Evolutionary conservation across 805 yeast species (phyloP).

Genomic region (Sugiyamaella boreocaroliniensis): DNA sequence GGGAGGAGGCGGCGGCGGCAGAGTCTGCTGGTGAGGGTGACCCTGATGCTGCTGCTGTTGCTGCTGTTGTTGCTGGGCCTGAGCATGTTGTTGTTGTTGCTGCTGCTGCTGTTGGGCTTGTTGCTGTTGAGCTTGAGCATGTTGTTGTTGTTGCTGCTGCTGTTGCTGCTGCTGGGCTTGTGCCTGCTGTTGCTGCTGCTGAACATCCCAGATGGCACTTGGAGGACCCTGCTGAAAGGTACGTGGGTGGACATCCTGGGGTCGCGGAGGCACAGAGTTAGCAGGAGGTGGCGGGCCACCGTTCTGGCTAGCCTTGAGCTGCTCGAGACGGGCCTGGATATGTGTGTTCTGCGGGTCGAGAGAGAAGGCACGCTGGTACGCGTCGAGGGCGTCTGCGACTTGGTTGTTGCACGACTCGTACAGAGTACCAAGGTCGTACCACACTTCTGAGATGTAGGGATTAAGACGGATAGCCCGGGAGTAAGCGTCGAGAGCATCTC

Average conservation of each 20-base stretch:
- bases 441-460: constrained; percentile 93
- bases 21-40: constrained; percentile 13
- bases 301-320: constrained; percentile 39
- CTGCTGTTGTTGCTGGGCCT: constrained; percentile 10
- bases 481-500: constrained; percentile 96
- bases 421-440: constrained; percentile 96
- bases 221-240: constrained; percentile 54
- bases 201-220: constrained; percentile 35
- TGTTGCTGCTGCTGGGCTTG: constrained; percentile 20
- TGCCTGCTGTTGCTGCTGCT: constrained; percentile 20
- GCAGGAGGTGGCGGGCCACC: constrained; percentile 15
- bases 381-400: constrained; percentile 89
- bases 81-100: neutral
- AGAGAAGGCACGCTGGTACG: constrained; percentile 92
- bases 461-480: constrained; percentile 93
- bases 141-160: constrained; percentile 19
- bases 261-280: constrained; percentile 50
- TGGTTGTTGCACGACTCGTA: constrained; percentile 98
- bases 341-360: constrained; percentile 92
- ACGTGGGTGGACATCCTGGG: constrained; percentile 51
- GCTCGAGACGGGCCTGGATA: constrained; percentile 87
- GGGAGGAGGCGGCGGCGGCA: constrained; percentile 45
- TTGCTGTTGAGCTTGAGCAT: constrained; percentile 11
- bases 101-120: neutral
- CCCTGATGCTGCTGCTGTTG: constrained; percentile 40